Base-by-base conservation (phyloP, 2,329 filamentous ascomycete species). In the Ascochyta lentis region DNA sequence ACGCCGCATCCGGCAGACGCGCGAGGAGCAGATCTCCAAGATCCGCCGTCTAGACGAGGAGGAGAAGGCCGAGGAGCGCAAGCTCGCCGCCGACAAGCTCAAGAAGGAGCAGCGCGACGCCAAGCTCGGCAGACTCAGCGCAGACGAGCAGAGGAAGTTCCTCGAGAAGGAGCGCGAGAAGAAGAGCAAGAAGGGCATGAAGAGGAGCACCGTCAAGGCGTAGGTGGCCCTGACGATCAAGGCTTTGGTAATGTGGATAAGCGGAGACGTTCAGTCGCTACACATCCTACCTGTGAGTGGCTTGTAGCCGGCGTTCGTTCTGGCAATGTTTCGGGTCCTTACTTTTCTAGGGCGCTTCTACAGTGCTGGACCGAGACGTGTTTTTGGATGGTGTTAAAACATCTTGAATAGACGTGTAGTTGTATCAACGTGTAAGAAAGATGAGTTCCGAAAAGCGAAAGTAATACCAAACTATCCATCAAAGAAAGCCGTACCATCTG, bases 121-220 rank as follows among this genome's bases (percentile, higher is more conserved):
- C 19, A 88, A 92, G 79, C 83, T 89, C 60, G 89, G 92, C 72
- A 86, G 85, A 77, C 80, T 89, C 75, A 93, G 89, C 47, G 80
- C 80, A 2, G 79, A 80, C 3, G 80, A 83, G 70, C 80, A 83
- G 73, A 74, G 76, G 65, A 83, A 82, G 71, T 82, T 79, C 59
- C 60, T 83, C 78, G 96, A 97, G 80, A 87, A 90, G 70, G 96
- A 98, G 84, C 86, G 93, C 49, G 94, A 97, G 69, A 87, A 88
- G 65, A 87, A 93, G 73, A 83, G 95, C 61, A 89, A 88, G 72
- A 88, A 84, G 75, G 80, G 78, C 51, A 80, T 84, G 77, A 90
- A 89, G 82, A 88, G 81, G 78, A 80, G 81, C 76, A 84, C 82
- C 26, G 79, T 81, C 65, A 82, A 80, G 69, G 82, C 66, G 9